Base-by-base conservation (phyloP, 495 filamentous ascomycete genomes). In the Penicillium crystallinum region DNA sequence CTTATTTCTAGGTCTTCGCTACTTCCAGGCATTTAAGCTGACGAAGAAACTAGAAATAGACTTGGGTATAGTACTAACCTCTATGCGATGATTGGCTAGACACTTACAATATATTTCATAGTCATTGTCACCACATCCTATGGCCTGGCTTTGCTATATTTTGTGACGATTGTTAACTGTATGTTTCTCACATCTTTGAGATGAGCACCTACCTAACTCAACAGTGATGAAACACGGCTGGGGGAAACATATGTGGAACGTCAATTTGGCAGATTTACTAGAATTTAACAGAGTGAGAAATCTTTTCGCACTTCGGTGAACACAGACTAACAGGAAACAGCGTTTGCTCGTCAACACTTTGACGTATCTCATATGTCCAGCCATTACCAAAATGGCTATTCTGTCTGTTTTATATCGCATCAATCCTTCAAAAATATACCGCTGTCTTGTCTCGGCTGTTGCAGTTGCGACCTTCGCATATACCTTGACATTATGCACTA, bases 221-320 rank as follows among this genome's bases (percentile, higher is more conserved):
- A 57, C 31, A 62, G 52, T 62, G 30, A 56, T 62, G 48, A 41
- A 44, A 0, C 37, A 55, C 38, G 59, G 55, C 21, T 62, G 55
- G 56, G 59, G 59, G 36, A 58, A 58, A 33, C 55, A 62, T 37
- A 44, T 54, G 49, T 58, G 52, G 52, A 46, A 62, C 49, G 59
- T 62, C 2, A 52, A 34, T 6, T n/a, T 58, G 19, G 55, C 53
- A 23, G 43, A 56, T 31, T 52, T 62, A 11, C n/a, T 56, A 23
- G 23, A 51, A 29, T 56, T 54, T 17, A 48, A 53, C 49, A 54
- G 44, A 21, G 52, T 51, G 30, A 36, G 30, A 44, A 27, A 19
- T 22, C 12, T 27, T 11, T 15, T 3, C 18, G 17, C n/a, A 31
- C 3, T 6, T n/a, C 25, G 17, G 18, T 14, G 5, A 1, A 40